Percentiles rank a stretch among this genome's conserved stretches.
Evolutionary conservation across 768 basidiomycete genomes (phyloP).

Genomic region (Serendipita vermifera): DNA sequence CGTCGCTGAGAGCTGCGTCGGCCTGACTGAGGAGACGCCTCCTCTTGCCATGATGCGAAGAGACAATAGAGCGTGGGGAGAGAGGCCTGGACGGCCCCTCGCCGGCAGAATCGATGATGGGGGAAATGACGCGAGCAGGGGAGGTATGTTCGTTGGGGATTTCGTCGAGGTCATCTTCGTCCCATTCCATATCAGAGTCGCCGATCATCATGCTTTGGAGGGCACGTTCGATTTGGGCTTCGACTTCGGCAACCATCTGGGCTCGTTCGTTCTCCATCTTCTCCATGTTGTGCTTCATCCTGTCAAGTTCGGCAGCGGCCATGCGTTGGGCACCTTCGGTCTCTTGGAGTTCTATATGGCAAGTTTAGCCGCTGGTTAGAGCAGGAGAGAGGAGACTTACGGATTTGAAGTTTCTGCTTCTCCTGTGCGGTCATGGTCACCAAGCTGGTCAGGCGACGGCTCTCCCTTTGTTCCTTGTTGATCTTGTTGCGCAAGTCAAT

Average conservation of each 20-base stretch:
- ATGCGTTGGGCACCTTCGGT: constrained; percentile 73
- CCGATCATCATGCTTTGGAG: constrained; percentile 59
- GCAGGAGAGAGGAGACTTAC: constrained; percentile 34
- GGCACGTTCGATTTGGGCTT: constrained; percentile 80
- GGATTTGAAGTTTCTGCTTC: constrained; percentile 62
- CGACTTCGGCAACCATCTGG: constrained; percentile 86
- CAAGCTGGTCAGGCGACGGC: constrained; percentile 67
- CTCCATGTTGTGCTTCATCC: constrained; percentile 77
- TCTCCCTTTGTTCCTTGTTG: constrained; percentile 82
- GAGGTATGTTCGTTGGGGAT: constrained; percentile 35
- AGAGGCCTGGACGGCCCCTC: constrained; percentile 32
- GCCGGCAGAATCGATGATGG: neutral
- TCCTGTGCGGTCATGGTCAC: constrained; percentile 66
- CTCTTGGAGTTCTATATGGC: constrained; percentile 61
- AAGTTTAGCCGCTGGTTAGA: constrained; percentile 3
- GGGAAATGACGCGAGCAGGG: constrained; percentile 31
- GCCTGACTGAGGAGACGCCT: neutral
- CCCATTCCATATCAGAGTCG: constrained; percentile 55
- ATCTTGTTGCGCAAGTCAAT: constrained; percentile 75
- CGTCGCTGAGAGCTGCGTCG: constrained; percentile 51
- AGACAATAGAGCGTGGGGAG: constrained; percentile 33
- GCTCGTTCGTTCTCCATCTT: constrained; percentile 77
- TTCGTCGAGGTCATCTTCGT: constrained; percentile 13
- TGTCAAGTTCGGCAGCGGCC: constrained; percentile 65
- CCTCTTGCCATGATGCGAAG: constrained; percentile 15